phyloP scores from a whole-genome alignment of 345 rosid genomes.

The Aquilaria malaccensis region DNA sequence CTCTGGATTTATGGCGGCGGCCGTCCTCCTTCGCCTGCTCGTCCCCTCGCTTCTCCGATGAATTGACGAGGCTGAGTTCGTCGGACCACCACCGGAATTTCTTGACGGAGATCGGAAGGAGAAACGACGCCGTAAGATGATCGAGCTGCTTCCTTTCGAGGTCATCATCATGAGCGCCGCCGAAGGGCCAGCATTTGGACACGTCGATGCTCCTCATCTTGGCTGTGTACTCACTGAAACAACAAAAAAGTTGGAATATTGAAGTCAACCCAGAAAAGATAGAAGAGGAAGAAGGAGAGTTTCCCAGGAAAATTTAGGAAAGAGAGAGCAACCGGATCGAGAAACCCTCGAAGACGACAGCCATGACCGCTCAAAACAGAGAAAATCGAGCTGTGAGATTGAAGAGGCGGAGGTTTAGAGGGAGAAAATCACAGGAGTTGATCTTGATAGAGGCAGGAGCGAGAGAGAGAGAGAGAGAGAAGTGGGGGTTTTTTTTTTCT shows the following conservation, averaged over 20 bases:
- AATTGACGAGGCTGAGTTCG: slow-evolving; percentile 35
- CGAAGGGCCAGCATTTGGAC: slow-evolving; percentile 59
- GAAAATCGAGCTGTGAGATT: not conserved
- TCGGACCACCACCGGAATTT: slow-evolving; percentile 74
- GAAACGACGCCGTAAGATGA: slow-evolving; percentile 24
- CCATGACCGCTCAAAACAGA: slow-evolving; percentile 24
- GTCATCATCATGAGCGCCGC: slow-evolving; percentile 9
- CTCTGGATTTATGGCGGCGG: slow-evolving; percentile 23
- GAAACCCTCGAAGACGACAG: slow-evolving; percentile 36
- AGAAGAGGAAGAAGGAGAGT: slow-evolving; percentile 1
- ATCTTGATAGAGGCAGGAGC: slow-evolving; percentile 4
- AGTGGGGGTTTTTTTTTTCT: slow-evolving; percentile 1
- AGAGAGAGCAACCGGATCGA: slow-evolving; percentile 48
- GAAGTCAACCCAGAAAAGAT: not conserved
- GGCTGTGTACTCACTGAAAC: slow-evolving; percentile 41
- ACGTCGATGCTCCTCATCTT: slow-evolving; percentile 37
- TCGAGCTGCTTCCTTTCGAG: slow-evolving; percentile 8
- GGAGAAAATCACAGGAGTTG: not conserved
- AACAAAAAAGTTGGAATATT: not conserved
- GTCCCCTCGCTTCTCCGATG: slow-evolving; percentile 11
- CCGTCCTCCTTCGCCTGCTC: slow-evolving; percentile 19
- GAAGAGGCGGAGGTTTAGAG: no score
- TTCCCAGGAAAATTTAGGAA: not conserved
- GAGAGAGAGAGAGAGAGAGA: slow-evolving; percentile 7
- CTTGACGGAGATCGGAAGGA: slow-evolving; percentile 47